Percentiles rank a stretch among this genome's conserved stretches.
Conservation (phyloP, 2,329 filamentous ascomycete genomes). For the Xylaria sp. region DNA sequence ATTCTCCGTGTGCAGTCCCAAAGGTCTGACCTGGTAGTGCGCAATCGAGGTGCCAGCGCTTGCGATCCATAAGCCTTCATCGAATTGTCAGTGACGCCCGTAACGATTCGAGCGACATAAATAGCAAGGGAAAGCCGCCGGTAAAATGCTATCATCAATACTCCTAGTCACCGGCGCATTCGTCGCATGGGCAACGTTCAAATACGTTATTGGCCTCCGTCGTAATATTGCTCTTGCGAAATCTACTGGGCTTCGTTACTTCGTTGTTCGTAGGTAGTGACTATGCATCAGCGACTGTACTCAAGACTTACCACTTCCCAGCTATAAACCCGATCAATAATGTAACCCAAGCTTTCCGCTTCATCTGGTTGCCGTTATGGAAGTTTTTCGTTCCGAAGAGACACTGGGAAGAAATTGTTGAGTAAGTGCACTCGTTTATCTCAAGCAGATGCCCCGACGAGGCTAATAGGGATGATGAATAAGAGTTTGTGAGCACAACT, state of each 20-base stretch:
- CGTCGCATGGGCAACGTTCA: constrained; percentile 50
- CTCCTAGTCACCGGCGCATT: constrained; percentile 49
- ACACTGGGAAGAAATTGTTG: constrained; percentile 68
- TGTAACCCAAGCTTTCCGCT: constrained; percentile 65
- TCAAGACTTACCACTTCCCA: constrained; percentile 43
- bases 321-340: constrained; percentile 62
- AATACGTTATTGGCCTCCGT: constrained; percentile 49
- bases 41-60: constrained; percentile 10
- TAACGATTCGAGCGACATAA: constrained; percentile 14
- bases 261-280: constrained; percentile 61
- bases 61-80: constrained; percentile 1
- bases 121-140: neutral
- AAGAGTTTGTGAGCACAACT: constrained; percentile 64
- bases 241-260: constrained; percentile 62
- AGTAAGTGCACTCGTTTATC: constrained; percentile 57
- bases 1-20: constrained; percentile 6
- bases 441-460: neutral
- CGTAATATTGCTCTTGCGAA: constrained; percentile 62
- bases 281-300: constrained; percentile 7
- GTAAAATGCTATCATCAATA: constrained; percentile 53
- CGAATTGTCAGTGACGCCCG: constrained; percentile 3
- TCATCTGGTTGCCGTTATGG: constrained; percentile 66
- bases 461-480: constrained; percentile 19
- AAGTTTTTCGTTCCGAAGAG: constrained; percentile 60
- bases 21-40: neutral